Evolutionary conservation across 2,329 filamentous ascomycete species (phyloP).

Genomic region (Fragosphaeria purpurea): DNA sequence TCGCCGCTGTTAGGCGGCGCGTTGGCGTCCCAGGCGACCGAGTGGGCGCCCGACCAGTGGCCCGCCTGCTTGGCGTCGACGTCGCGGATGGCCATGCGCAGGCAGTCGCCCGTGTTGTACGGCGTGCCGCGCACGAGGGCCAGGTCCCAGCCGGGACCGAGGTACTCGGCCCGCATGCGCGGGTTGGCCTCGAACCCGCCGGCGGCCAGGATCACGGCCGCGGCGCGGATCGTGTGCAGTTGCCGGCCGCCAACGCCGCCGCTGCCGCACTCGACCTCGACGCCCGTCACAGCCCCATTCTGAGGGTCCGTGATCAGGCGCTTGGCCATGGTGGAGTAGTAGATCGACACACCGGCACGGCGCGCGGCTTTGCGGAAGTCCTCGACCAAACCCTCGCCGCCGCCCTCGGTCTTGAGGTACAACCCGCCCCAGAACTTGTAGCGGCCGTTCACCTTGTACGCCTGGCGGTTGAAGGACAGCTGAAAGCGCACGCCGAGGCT

Average conservation of each 20-base stretch:
- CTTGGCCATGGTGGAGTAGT: constrained; percentile 36
- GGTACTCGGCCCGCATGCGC: constrained; percentile 39
- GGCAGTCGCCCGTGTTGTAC: constrained; percentile 51
- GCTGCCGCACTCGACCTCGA: constrained; percentile 19
- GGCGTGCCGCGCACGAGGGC: constrained; percentile 53
- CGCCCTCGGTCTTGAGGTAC: constrained; percentile 46
- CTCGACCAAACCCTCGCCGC: constrained; percentile 48
- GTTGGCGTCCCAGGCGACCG: constrained; percentile 55
- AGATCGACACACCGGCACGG: constrained; percentile 31
- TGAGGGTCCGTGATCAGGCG: constrained; percentile 24
- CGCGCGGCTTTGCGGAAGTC: constrained; percentile 35
- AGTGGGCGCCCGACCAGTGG: constrained; percentile 56
- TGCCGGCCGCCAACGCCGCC: constrained; percentile 1
- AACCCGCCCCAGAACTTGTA: constrained; percentile 60
- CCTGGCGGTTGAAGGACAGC: constrained; percentile 55
- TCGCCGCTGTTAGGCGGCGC: constrained; percentile 45
- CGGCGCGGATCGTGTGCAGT: constrained; percentile 21
- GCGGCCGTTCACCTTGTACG: constrained; percentile 50
- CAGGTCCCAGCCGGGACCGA: constrained; percentile 53
- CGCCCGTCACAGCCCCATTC: constrained; percentile 21
- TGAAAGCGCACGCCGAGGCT: constrained; percentile 45
- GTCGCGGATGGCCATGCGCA: constrained; percentile 41
- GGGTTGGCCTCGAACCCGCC: constrained; percentile 57
- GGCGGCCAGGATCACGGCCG: constrained; percentile 43
- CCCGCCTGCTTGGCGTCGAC: constrained; percentile 42